Evolutionary conservation across 192 early-diverging fungal species (phyloP), one percentile per base, ranked within the genome.

Genomic region (Rhizophagus sp.): DNA sequence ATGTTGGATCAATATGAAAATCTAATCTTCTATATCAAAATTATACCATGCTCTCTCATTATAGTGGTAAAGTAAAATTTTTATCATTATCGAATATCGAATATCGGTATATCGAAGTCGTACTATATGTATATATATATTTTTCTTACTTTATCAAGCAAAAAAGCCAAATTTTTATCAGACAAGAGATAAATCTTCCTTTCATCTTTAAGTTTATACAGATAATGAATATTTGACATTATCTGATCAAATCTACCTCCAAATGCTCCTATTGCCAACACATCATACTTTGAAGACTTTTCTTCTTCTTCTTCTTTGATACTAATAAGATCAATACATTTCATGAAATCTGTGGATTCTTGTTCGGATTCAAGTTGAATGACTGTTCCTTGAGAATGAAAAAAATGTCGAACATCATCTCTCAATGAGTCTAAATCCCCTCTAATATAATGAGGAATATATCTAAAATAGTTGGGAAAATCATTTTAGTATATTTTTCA

Each of bases 211-310:
- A 91, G 69, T 73, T 85, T 79, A 78, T 92, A 93, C 33, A 96
- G 81, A 24, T 91, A 85, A 81, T 96, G 90, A 13, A 98, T 89
- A 75, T 87, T 91, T 12, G 92, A 88, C 83, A 98, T 93, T 12
- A 88, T 90, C 65, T 98, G 97, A 83, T 98, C 97, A 74, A 98
- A 91, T 24, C 97, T 89, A 0, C 97, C 97, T 34, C 93, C 90
- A 5, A 96, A 83, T 5, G 94, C 95, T 50, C 96, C 95, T 24
- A 93, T 82, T 11, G 91, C 96, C n/a, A 97, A 84, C 8, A 95
- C 85, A 34, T 90, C 88, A 73, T 83, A 83, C 82, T 86, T 62
- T 17, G 82, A 27, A 79, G 63, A 68, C 4, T 80, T 34, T 74
- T 82, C 39, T 7, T 39, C 39, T 7, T 39, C 73, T 19, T 75